phyloP scores from a whole-genome alignment of 129 eudicot species.

The Tagetes patula region DNA sequence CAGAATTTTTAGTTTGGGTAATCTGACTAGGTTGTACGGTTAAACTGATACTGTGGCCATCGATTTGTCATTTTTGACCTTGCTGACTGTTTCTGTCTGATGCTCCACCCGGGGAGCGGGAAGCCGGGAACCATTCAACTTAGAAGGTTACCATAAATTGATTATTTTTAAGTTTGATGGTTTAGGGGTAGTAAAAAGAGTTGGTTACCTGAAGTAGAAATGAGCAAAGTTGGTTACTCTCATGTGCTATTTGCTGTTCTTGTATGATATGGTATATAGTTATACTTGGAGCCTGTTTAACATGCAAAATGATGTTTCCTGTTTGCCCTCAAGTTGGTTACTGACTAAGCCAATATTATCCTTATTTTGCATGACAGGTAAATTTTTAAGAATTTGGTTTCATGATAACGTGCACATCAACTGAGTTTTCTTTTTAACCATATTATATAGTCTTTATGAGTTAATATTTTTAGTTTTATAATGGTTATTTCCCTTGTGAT shows the following conservation, averaged over 20 bases:
- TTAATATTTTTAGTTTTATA: constrained; percentile 5
- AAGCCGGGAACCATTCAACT: neutral
- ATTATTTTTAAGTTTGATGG: neutral
- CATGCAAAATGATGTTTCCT: constrained; percentile 11
- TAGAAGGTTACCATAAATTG: neutral
- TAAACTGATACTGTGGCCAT: neutral
- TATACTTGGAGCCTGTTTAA: neutral
- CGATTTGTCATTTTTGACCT: neutral
- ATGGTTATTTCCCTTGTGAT: neutral
- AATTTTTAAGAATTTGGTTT: neutral
- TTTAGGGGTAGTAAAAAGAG: neutral
- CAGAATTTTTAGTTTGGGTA: neutral
- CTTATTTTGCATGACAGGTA: neutral
- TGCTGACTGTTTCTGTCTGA: constrained; percentile 1
- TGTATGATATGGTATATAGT: neutral
- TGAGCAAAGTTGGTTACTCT: neutral
- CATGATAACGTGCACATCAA: neutral
- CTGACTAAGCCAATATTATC: neutral
- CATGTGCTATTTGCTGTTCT: neutral
- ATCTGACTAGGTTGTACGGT: neutral
- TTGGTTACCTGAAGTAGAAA: neutral
- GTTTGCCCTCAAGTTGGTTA: neutral
- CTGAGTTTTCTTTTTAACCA: neutral
- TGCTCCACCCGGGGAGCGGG: neutral
- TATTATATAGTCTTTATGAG: neutral